Conservation (phyloP, 129 eudicot species). For the Logfia minima region DNA sequence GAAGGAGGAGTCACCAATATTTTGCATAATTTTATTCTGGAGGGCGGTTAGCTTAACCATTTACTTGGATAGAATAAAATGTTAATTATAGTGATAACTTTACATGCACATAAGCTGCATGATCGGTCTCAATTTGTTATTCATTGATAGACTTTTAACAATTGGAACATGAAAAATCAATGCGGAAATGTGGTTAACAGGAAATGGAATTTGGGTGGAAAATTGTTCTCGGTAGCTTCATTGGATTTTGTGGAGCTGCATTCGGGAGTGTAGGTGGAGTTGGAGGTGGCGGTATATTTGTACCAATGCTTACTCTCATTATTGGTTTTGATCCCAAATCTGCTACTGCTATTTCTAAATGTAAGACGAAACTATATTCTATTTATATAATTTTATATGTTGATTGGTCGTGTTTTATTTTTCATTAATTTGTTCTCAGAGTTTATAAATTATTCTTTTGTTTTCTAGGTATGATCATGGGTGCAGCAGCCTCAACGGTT, state of each 20-base stretch:
- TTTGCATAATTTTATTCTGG: not conserved
- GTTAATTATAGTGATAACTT: not conserved
- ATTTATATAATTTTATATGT: conserved; percentile 4
- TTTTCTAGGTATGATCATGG: conserved; percentile 91
- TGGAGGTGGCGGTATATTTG: conserved; percentile 93
- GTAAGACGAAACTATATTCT: conserved; percentile 40
- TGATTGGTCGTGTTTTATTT: not conserved
- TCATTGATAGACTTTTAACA: no score
- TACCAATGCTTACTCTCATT: conserved; percentile 83
- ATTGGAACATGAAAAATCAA: not conserved
- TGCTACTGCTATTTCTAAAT: conserved; percentile 90
- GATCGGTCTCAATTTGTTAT: not conserved
- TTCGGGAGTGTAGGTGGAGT: conserved; percentile 99
- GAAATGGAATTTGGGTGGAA: conserved; percentile 78
- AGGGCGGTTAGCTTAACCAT: not conserved
- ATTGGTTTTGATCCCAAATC: conserved; percentile 94
- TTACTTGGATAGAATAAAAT: not conserved
- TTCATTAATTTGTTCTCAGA: not conserved
- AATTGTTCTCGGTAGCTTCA: conserved; percentile 70
- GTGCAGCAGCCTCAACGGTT: conserved; percentile 89
- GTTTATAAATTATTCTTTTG: not conserved
- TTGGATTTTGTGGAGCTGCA: conserved; percentile 96
- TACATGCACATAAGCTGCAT: not conserved
- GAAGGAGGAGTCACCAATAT: not conserved
- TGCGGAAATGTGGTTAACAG: conserved; percentile 38